These are phyloP conservation scores for Mrakia frigida DNA, from an alignment of 768 basidiomycete genomes.

Conservation along the genomic window DNA sequence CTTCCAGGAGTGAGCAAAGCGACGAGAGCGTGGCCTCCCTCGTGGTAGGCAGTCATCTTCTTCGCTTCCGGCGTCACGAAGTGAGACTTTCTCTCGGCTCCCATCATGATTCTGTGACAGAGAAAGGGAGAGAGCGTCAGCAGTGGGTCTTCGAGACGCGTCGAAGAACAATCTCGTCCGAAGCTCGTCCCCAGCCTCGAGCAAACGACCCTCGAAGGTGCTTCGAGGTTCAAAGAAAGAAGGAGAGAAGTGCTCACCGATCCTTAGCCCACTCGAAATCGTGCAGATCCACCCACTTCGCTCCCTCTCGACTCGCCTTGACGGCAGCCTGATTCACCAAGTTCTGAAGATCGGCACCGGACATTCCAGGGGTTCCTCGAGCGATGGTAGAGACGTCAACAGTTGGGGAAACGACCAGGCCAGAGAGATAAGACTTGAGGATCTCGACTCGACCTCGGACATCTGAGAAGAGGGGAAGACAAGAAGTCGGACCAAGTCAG, in stretches of 20 bases:
- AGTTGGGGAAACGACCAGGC: conserved; percentile 64
- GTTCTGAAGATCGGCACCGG: conserved; percentile 84
- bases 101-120: conserved; percentile 65
- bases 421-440: conserved; percentile 81
- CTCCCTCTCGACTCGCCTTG: conserved; percentile 81
- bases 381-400: conserved; percentile 85
- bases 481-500: background rate
- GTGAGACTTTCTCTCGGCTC: conserved; percentile 84
- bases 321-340: conserved; percentile 95
- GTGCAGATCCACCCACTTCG: conserved; percentile 61
- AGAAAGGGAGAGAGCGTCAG: too few relatives aligned
- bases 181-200: too few relatives aligned
- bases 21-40: conserved; percentile 77
- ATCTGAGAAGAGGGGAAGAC: conserved; percentile 63
- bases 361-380: conserved; percentile 90
- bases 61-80: conserved; percentile 84
- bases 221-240: background rate
- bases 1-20: conserved; percentile 91
- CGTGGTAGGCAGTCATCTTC: conserved; percentile 90
- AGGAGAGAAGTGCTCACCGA: conserved; percentile 21
- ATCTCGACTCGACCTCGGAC: conserved; percentile 89
- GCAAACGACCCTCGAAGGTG: background rate
- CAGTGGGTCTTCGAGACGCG: too few relatives aligned
- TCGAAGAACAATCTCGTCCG: too few relatives aligned
- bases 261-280: conserved; percentile 99